Conservation (phyloP, 768 basidiomycete genomes). For the Gymnopilus dilepis region DNA sequence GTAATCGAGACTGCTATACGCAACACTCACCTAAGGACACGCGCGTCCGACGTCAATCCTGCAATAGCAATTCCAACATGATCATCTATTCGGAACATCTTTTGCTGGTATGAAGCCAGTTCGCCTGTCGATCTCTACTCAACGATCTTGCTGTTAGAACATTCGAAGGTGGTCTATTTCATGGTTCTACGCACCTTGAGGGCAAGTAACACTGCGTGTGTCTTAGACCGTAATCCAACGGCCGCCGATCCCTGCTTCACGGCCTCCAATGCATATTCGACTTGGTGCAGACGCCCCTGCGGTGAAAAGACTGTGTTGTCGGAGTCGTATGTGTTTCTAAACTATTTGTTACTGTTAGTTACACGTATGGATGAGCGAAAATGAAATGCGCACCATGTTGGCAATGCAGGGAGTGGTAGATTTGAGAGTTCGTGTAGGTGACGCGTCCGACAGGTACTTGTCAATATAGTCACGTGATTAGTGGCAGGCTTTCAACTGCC, state of each 20-base stretch:
- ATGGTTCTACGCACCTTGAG: slow-evolving; percentile 69
- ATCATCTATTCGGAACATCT: slow-evolving; percentile 99
- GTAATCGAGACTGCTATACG: background rate
- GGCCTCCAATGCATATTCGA: slow-evolving; percentile 98
- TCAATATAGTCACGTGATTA: slow-evolving; percentile 27
- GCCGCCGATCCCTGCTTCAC: slow-evolving; percentile 99
- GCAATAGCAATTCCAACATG: slow-evolving; percentile 99
- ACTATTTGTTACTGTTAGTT: slow-evolving; percentile 49
- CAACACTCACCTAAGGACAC: slow-evolving; percentile 83
- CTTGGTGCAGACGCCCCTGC: slow-evolving; percentile 95
- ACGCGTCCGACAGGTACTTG: slow-evolving; percentile 31
- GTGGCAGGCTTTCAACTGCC: background rate
- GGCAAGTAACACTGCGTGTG: slow-evolving; percentile 90
- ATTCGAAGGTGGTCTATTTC: slow-evolving; percentile 20
- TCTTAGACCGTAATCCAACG: slow-evolving; percentile 94
- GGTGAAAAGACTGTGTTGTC: slow-evolving; percentile 98
- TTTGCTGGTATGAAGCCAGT: slow-evolving; percentile 99
- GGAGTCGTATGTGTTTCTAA: slow-evolving; percentile 96
- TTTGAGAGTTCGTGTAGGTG: slow-evolving; percentile 29
- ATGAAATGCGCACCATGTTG: slow-evolving; percentile 39
- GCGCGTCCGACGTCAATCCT: slow-evolving; percentile 97
- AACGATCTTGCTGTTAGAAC: slow-evolving; percentile 10
- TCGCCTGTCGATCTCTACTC: slow-evolving; percentile 95
- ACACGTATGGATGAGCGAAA: slow-evolving; percentile 27
- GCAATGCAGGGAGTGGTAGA: slow-evolving; percentile 19